phyloP scores from a whole-genome alignment of 2,329 filamentous ascomycete genomes.

The Sporothrix pallida region DNA sequence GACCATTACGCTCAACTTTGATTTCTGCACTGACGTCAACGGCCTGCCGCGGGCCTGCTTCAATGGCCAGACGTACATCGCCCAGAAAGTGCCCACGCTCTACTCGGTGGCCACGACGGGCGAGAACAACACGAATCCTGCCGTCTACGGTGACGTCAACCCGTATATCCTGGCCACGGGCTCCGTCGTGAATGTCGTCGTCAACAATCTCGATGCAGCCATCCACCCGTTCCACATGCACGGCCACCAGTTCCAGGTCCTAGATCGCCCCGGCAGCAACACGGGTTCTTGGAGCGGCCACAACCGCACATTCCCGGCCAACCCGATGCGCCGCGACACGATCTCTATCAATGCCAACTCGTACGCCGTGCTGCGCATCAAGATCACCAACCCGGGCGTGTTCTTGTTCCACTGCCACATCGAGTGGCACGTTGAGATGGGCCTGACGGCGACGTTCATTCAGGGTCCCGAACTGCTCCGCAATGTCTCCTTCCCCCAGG shows the following conservation, averaged over 20 bases:
- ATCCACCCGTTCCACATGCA: slow-evolving; percentile 61
- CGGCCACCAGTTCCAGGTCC: slow-evolving; percentile 61
- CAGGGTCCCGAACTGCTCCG: slow-evolving; percentile 64
- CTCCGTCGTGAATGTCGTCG: slow-evolving; percentile 53
- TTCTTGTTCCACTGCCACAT: slow-evolving; percentile 66
- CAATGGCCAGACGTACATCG: slow-evolving; percentile 71
- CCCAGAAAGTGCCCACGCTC: slow-evolving; percentile 70
- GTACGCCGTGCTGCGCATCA: slow-evolving; percentile 59
- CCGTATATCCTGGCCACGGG: slow-evolving; percentile 49
- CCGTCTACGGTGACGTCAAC: slow-evolving; percentile 52
- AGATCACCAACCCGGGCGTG: slow-evolving; percentile 59
- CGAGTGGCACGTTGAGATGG: slow-evolving; percentile 66
- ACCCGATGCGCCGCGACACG: slow-evolving; percentile 48
- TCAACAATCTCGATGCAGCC: slow-evolving; percentile 57
- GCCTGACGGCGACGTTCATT: slow-evolving; percentile 60
- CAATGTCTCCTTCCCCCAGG: slow-evolving; percentile 60
- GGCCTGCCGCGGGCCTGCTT: slow-evolving; percentile 66
- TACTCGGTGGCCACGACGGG: slow-evolving; percentile 71
- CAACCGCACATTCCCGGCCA: slow-evolving; percentile 41
- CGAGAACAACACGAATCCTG: slow-evolving; percentile 49
- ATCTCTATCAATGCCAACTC: slow-evolving; percentile 50
- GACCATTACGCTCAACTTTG: slow-evolving; percentile 61
- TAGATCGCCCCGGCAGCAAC: slow-evolving; percentile 49
- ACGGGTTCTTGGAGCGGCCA: slow-evolving; percentile 48
- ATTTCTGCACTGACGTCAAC: slow-evolving; percentile 65